Conservation (phyloP, 2,329 filamentous ascomycete genomes). For the Sporothrix schenckii region DNA sequence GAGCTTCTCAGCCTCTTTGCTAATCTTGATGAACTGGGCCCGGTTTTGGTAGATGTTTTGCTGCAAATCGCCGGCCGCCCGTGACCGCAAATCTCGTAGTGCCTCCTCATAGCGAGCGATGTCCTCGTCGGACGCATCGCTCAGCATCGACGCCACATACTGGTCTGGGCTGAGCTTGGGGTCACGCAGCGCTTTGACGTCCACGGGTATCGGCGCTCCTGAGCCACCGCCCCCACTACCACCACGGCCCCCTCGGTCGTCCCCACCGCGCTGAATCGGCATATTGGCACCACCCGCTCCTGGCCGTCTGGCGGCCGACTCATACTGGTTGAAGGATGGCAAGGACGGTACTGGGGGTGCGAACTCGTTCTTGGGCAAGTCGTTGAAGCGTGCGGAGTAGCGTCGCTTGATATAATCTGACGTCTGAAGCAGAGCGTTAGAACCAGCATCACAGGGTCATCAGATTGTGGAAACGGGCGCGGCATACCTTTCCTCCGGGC, state of each 20-base stretch:
- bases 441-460: too few relatives aligned
- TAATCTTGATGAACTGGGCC: conserved; percentile 98
- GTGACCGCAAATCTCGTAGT: conserved; percentile 73
- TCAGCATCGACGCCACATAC: conserved; percentile 72
- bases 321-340: conserved; percentile 63
- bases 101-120: conserved; percentile 79
- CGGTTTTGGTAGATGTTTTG: conserved; percentile 96
- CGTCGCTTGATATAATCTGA: conserved; percentile 88
- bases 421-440: conserved; percentile 50
- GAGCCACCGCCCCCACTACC: conserved; percentile 18
- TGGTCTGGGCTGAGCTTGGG: conserved; percentile 78
- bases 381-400: conserved; percentile 91
- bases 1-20: conserved; percentile 96
- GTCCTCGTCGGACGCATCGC: conserved; percentile 84
- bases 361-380: conserved; percentile 73
- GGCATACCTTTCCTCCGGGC: conserved; percentile 58
- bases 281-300: conserved; percentile 52
- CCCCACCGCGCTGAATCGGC: conserved; percentile 56
- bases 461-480: background rate
- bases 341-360: conserved; percentile 73
- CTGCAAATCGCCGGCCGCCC: conserved; percentile 82
- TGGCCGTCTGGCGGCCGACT: conserved; percentile 47
- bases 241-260: conserved; percentile 20
- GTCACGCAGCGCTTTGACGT: conserved; percentile 77
- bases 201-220: conserved; percentile 63